Evolutionary conservation across 2,329 filamentous ascomycete genomes (phyloP), one percentile per base, ranked within the genome.

Genomic region (Ophiostoma novo-ulmi): DNA sequence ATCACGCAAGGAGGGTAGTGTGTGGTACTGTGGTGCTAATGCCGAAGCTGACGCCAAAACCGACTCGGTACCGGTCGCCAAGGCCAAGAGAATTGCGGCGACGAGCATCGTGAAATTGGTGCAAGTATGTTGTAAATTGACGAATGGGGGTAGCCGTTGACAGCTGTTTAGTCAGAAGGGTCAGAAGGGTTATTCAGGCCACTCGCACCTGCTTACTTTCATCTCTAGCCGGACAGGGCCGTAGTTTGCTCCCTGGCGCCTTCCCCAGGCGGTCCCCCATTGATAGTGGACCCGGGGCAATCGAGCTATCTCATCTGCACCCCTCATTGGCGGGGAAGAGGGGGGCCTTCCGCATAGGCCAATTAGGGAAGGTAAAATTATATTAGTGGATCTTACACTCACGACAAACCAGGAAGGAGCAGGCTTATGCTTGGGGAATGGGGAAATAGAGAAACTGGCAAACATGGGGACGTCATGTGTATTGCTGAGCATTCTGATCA

Each of bases 1-100:
- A 69, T 83, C 80, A 17, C 80, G 78, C 4, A 84, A 77, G 1
- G 81, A 72, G 2, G 82, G 82, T 3, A 84, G 75, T 1, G 73
- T 75, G 58, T 82, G 79, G 71, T 81, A 82, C 26, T 63, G 58
- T 35, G 58, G 58, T 63, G 58, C 26, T 71, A 69, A 13, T 31
- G 58, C 35, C 11, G 58, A 58, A 58, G 10, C 52, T 58, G 52
- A 63, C 11, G 26, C 58, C 22, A 63, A 13, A 35, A 35, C 58
- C 58, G 58, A 63, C 58, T 17, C 13, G 58, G 26, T 63, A 14
- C 58, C 58, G 26, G 58, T 26, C 58, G 58, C 58, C 58, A 63
- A 63, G 72, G 70, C 67, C 31, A 63, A 8, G 38, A 38, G 5
- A 36, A 36, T 35, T n/a, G 5, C 13, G 67, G 31, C 13, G 36